Conservation (phyloP, 139 green algal genomes). For the Picochlorum costavermella region DNA sequence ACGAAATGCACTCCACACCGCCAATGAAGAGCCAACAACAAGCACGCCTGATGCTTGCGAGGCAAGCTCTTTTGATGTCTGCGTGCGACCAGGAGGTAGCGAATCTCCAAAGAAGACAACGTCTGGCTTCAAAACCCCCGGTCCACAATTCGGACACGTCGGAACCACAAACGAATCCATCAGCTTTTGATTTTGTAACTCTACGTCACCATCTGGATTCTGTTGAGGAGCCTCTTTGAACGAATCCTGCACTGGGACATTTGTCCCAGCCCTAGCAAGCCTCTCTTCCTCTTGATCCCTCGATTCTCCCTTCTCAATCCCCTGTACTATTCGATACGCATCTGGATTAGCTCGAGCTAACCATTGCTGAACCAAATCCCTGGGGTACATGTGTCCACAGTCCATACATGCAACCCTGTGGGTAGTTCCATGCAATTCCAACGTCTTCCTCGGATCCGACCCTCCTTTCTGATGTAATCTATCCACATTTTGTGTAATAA, state of each 20-base stretch:
- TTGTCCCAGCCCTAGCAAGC: neutral
- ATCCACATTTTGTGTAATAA: conserved; percentile 98
- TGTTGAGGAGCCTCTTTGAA: too few species aligned
- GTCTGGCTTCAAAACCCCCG: conserved; percentile 73
- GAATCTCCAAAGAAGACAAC: conserved; percentile 81
- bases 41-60: conserved; percentile 39
- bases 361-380: conserved; percentile 46
- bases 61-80: conserved; percentile 26
- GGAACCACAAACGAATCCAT: conserved; percentile 79
- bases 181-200: conserved; percentile 34
- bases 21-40: conserved; percentile 54
- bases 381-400: conserved; percentile 40
- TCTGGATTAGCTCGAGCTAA: conserved; percentile 52
- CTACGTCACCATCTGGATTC: neutral
- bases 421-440: conserved; percentile 93
- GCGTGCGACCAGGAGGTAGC: conserved; percentile 34
- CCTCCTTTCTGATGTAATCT: conserved; percentile 73
- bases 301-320: too few species aligned
- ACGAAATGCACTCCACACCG: conserved; percentile 71
- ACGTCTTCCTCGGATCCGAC: conserved; percentile 23
- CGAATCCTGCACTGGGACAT: neutral
- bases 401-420: conserved; percentile 69
- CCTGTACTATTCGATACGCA: neutral
- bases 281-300: neutral
- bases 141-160: conserved; percentile 49